These are phyloP conservation scores for Przewalskia tangutica DNA, from an alignment of 257 asterid species.

Conservation along the genomic window DNA sequence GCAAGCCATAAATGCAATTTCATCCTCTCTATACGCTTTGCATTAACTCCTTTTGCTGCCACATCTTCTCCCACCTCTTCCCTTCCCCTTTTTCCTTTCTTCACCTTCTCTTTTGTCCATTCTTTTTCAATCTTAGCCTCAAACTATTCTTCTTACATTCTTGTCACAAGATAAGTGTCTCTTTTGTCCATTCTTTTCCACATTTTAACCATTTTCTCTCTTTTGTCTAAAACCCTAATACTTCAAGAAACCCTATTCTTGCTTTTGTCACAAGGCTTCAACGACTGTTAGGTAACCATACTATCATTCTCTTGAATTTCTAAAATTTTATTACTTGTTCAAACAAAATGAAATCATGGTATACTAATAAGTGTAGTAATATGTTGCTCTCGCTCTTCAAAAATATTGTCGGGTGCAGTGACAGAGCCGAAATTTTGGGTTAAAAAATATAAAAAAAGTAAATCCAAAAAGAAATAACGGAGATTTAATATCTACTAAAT, in stretches of 20 bases:
- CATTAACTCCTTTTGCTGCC: constrained; percentile 14
- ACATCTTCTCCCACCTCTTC: constrained; percentile 1
- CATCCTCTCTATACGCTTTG: constrained; percentile 12
- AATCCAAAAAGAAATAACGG: too few relatives aligned
- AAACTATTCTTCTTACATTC: constrained; percentile 15
- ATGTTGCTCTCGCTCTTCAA: too few relatives aligned
- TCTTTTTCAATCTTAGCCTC: not conserved
- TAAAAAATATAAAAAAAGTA: too few relatives aligned
- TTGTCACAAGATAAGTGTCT: constrained; percentile 19
- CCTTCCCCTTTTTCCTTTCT: not conserved
- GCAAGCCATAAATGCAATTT: constrained; percentile 11
- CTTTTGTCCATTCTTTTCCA: too few relatives aligned
- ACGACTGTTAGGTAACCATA: too few relatives aligned
- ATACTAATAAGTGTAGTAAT: too few relatives aligned
- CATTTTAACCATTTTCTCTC: not conserved
- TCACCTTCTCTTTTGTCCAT: not conserved
- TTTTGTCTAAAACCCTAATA: constrained; percentile 1
- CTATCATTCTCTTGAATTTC: too few relatives aligned
- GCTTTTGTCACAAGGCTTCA: not conserved
- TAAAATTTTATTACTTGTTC: too few relatives aligned
- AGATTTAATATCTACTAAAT: too few relatives aligned
- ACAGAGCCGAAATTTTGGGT: too few relatives aligned
- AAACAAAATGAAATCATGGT: too few relatives aligned
- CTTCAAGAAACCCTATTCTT: not conserved
- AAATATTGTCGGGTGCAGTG: too few relatives aligned